Evolutionary conservation across 805 yeast genomes (phyloP).

Genomic region (Starmera pachycereana): DNA sequence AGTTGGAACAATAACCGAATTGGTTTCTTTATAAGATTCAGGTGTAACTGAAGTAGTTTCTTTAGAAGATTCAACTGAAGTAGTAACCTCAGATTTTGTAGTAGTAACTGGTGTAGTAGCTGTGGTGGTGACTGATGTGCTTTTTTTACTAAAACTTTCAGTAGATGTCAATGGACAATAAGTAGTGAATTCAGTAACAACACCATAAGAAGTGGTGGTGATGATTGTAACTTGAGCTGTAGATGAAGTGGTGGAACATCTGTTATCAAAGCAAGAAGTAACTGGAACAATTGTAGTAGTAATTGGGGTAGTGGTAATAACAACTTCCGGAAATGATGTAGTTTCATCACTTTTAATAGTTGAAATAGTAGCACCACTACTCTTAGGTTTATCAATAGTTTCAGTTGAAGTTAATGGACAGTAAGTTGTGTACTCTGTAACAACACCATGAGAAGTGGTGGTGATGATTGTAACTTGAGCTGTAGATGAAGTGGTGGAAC

Average conservation of each 20-base stretch:
- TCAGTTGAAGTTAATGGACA: constrained; percentile 10
- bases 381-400: neutral
- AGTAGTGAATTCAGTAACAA: constrained; percentile 6
- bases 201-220: constrained; percentile 6
- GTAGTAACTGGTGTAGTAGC: constrained; percentile 11
- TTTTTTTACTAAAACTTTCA: constrained; percentile 2
- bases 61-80: neutral
- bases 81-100: constrained; percentile 17
- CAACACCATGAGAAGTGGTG: constrained; percentile 21
- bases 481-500: constrained; percentile 2
- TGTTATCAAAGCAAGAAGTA: constrained; percentile 24
- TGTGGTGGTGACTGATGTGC: neutral
- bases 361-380: neutral
- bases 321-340: too few relatives aligned
- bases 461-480: constrained; percentile 19
- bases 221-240: constrained; percentile 8
- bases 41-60: too few relatives aligned
- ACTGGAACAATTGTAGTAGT: constrained; percentile 24
- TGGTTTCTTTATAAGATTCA: neutral
- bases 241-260: constrained; percentile 8
- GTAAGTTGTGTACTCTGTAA: constrained; percentile 16
- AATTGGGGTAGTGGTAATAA: neutral
- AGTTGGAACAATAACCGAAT: constrained; percentile 4
- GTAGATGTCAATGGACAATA: constrained; percentile 15
- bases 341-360: neutral